These are phyloP conservation scores for Pochonia chlamydosporia DNA, from an alignment of 2,329 filamentous ascomycete species.

Conservation along the genomic window DNA sequence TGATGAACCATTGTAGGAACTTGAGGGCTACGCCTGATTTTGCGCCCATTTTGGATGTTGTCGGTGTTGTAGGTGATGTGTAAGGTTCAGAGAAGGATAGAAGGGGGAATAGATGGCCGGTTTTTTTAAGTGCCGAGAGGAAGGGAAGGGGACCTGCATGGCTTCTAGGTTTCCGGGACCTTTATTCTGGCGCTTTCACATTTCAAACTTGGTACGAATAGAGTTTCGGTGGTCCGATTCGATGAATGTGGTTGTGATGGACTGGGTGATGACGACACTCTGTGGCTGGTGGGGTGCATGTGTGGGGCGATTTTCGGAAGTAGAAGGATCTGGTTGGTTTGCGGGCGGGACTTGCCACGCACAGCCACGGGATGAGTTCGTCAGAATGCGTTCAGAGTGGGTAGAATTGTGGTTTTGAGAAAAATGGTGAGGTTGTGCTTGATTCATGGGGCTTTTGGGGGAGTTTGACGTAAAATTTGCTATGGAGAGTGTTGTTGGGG, in stretches of 20 bases:
- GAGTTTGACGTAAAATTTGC: no score
- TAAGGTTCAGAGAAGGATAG: neutral
- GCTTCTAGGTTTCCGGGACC: neutral
- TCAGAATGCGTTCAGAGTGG: no score
- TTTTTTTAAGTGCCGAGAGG: no score
- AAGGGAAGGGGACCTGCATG: no score
- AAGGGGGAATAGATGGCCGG: neutral
- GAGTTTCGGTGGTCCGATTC: neutral
- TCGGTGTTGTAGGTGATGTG: neutral
- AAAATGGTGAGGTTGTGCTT: no score
- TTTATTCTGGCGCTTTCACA: neutral
- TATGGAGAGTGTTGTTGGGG: no score
- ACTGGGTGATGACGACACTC: constrained; percentile 13
- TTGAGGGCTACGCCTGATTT: constrained; percentile 53
- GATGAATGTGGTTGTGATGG: neutral
- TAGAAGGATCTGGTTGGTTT: neutral
- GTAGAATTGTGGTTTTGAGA: no score
- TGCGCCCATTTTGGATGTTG: constrained; percentile 21
- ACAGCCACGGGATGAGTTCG: no score
- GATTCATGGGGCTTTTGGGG: no score
- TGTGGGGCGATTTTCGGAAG: no score
- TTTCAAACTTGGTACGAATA: neutral
- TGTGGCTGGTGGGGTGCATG: constrained; percentile 13
- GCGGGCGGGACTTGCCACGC: neutral
- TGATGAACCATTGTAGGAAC: constrained; percentile 62